phyloP scores from a whole-genome alignment of 2,329 filamentous ascomycete species.

The Alternaria angustiovoidea region DNA sequence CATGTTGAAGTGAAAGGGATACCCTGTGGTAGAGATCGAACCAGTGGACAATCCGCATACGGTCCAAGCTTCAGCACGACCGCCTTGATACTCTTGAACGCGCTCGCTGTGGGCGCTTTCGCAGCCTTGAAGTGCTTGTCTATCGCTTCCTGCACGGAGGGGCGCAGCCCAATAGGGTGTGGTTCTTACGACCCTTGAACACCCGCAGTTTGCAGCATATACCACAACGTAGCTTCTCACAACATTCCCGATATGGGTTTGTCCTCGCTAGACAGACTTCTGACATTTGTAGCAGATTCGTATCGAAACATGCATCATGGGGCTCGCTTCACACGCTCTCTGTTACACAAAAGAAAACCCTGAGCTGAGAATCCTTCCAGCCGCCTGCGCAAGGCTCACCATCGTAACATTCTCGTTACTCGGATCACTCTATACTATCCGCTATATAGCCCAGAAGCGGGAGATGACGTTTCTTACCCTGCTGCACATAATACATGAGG shows the following conservation, averaged over 20 bases:
- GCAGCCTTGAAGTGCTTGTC: background rate
- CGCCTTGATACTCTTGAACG: background rate
- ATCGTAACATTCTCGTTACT: background rate
- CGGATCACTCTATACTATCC: constrained; percentile 1
- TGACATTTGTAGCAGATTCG: background rate
- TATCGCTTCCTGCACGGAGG: background rate
- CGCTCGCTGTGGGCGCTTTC: background rate
- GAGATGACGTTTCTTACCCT: constrained; percentile 14
- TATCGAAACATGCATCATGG: constrained; percentile 2
- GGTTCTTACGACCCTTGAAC: background rate
- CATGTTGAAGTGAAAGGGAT: background rate
- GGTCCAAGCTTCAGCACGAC: background rate
- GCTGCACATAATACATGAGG: constrained; percentile 4
- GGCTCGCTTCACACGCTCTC: background rate
- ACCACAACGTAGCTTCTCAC: background rate
- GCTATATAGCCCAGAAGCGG: constrained; percentile 1
- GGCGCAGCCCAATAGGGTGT: background rate
- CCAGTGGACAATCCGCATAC: background rate
- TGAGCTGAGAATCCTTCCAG: background rate
- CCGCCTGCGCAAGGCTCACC: constrained; percentile 2
- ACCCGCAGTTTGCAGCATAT: background rate
- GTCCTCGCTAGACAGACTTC: background rate
- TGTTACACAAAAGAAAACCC: background rate
- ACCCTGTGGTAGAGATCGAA: background rate
- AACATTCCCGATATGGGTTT: background rate